phyloP scores from a whole-genome alignment of 2,329 filamentous ascomycete genomes.

The Botrytis tulipae region DNA sequence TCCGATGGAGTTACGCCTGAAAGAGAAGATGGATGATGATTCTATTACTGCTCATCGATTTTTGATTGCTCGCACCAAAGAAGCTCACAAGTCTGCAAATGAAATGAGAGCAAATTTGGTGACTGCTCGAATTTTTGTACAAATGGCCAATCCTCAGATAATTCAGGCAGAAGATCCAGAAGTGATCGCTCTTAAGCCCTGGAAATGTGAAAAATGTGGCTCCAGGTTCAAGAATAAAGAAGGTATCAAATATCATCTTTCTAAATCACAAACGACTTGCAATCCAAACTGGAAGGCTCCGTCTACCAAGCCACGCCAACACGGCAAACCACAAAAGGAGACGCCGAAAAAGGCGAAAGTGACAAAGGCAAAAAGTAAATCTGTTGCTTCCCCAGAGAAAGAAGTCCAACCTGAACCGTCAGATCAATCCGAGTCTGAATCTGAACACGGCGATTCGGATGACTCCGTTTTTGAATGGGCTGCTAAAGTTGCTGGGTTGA shows the following conservation, averaged over 20 bases:
- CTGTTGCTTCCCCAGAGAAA: background rate
- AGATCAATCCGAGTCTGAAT: conserved; percentile 5
- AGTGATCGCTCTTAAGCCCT: conserved; percentile 32
- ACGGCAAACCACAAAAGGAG: conserved; percentile 8
- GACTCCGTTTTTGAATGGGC: conserved; percentile 33
- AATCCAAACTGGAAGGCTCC: conserved; percentile 35
- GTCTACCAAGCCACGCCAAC: conserved; percentile 12
- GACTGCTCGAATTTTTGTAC: conserved; percentile 28
- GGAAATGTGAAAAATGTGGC: conserved; percentile 35
- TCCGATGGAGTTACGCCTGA: conserved; percentile 37
- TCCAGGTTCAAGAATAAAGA: conserved; percentile 37
- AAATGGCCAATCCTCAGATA: conserved; percentile 21
- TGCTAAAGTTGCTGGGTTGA: conserved; percentile 20
- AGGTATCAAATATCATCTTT: conserved; percentile 39
- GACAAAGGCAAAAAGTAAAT: conserved; percentile 11
- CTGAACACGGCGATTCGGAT: conserved; percentile 21
- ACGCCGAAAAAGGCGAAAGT: conserved; percentile 15
- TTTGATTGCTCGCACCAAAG: conserved; percentile 24
- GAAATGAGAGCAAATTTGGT: conserved; percentile 36
- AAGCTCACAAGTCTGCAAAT: conserved; percentile 27
- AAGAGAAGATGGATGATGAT: conserved; percentile 21
- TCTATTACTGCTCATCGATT: conserved; percentile 31
- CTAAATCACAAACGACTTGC: conserved; percentile 36
- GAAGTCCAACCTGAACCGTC: background rate
- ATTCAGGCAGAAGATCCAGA: conserved; percentile 22